These are phyloP conservation scores for Solanum chilense DNA, from an alignment of 257 asterid species.

Conservation along the genomic window DNA sequence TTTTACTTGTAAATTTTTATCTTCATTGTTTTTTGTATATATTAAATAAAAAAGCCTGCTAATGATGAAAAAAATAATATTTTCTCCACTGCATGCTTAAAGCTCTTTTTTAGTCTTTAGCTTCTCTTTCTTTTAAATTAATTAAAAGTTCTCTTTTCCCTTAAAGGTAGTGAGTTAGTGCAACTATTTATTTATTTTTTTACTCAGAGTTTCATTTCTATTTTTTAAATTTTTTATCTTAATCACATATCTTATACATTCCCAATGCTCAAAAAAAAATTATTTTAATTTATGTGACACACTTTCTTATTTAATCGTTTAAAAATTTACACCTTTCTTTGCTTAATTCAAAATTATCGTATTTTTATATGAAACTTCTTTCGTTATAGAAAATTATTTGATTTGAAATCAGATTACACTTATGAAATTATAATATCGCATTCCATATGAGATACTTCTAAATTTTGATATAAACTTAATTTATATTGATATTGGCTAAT, in stretches of 20 bases:
- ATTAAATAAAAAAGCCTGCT: conserved; percentile 10
- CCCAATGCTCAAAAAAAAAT: neutral
- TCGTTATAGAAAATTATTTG: too few relatives aligned
- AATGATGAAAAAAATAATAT: neutral
- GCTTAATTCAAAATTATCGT: too few relatives aligned
- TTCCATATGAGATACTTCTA: neutral
- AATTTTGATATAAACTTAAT: neutral
- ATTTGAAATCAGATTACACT: too few relatives aligned
- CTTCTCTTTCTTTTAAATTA: conserved; percentile 8
- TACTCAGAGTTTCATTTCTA: neutral
- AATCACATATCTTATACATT: neutral
- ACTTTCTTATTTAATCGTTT: accelerated
- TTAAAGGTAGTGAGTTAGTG: conserved; percentile 9
- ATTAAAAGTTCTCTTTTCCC: conserved; percentile 9
- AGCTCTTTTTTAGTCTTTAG: conserved; percentile 5
- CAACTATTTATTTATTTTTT: neutral
- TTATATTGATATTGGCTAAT: neutral
- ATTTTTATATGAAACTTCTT: too few relatives aligned
- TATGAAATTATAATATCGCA: too few relatives aligned
- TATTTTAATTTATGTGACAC: neutral
- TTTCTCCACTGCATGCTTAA: conserved; percentile 23
- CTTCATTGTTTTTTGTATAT: neutral
- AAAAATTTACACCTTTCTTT: too few relatives aligned
- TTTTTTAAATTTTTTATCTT: neutral
- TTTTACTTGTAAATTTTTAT: neutral